phyloP scores from a whole-genome alignment of 768 basidiomycete species.

The Gloeopeniophorella convolvens region DNA sequence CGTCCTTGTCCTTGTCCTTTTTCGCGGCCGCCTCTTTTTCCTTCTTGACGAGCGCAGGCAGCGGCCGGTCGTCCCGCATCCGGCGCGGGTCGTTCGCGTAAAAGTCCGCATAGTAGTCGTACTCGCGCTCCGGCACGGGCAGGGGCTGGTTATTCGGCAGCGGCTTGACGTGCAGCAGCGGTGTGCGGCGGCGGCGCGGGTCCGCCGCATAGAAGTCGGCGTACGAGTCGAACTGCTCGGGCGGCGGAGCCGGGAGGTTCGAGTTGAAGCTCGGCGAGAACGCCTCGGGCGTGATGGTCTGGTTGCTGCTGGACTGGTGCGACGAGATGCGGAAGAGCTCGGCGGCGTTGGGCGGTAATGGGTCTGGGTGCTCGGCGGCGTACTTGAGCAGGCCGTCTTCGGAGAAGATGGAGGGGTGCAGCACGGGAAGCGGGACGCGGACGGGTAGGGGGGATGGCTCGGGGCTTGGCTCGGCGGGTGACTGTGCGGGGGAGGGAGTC shows the following conservation, averaged over 20 bases:
- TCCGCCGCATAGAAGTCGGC: constrained; percentile 17
- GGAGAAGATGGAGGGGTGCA: constrained; percentile 12
- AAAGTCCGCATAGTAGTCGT: constrained; percentile 16
- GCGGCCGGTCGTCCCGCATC: constrained; percentile 13
- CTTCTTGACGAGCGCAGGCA: constrained; percentile 13
- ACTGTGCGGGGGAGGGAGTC: not conserved
- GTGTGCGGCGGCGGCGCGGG: constrained; percentile 9
- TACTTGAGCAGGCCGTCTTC: constrained; percentile 17
- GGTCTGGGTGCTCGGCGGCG: constrained; percentile 9
- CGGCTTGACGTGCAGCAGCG: constrained; percentile 6
- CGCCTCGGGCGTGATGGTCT: constrained; percentile 9
- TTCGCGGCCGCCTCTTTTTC: constrained; percentile 1
- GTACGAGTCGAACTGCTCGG: constrained; percentile 8
- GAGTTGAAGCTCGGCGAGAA: no score
- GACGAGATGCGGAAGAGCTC: constrained; percentile 3
- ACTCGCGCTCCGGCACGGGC: constrained; percentile 13
- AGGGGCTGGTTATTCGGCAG: constrained; percentile 11
- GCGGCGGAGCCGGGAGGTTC: not conserved
- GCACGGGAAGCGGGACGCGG: constrained; percentile 12
- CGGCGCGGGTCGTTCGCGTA: constrained; percentile 12
- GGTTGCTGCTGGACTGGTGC: constrained; percentile 9
- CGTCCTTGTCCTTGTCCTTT: not conserved
- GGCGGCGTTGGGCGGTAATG: not conserved
- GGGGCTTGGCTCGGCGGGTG: not conserved
- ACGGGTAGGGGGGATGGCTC: constrained; percentile 12